Percentiles rank a stretch among this genome's conserved stretches.
These are phyloP conservation scores for Vanrija sp. DNA, from an alignment of 1,284 basidiomycete genomes.

Conservation along the genomic window DNA sequence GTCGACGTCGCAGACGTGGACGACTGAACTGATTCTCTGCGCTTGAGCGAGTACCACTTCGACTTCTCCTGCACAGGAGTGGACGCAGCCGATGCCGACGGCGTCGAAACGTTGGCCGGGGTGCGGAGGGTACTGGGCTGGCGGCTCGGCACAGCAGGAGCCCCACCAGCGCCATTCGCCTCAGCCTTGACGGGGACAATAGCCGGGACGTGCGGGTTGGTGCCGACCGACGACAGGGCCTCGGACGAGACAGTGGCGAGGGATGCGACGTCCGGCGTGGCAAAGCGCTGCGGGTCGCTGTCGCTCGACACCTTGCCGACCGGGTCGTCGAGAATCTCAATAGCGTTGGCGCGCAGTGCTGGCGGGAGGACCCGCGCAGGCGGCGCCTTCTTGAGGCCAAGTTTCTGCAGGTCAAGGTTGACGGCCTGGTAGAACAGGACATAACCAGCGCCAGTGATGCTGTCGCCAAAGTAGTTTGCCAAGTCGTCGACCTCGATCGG, in stretches of 20 bases:
- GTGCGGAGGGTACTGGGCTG: background rate
- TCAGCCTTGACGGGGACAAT: background rate
- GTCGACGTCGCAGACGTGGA: too few relatives aligned
- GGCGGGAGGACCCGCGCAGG: constrained; percentile 5
- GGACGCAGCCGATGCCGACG: background rate
- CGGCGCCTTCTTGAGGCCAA: constrained; percentile 54
- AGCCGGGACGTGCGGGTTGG: background rate
- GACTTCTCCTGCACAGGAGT: background rate
- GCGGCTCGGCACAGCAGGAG: too few relatives aligned
- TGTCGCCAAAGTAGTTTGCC: constrained; percentile 90
- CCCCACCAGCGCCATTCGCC: background rate
- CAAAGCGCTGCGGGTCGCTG: background rate
- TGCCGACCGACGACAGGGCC: background rate
- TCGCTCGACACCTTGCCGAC: background rate
- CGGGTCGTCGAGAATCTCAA: background rate
- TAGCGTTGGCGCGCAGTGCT: background rate
- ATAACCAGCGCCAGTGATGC: constrained; percentile 81
- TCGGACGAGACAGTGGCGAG: too few relatives aligned
- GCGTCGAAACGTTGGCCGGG: background rate
- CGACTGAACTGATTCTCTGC: too few relatives aligned
- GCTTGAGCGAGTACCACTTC: constrained; percentile 12
- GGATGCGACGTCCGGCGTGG: too few relatives aligned
- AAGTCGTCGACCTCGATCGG: constrained; percentile 86
- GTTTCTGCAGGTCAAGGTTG: constrained; percentile 67
- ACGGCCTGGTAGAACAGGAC: constrained; percentile 96